Conservation (phyloP, 2,329 filamentous ascomycete species). For the Leptoxyphium fumago region DNA sequence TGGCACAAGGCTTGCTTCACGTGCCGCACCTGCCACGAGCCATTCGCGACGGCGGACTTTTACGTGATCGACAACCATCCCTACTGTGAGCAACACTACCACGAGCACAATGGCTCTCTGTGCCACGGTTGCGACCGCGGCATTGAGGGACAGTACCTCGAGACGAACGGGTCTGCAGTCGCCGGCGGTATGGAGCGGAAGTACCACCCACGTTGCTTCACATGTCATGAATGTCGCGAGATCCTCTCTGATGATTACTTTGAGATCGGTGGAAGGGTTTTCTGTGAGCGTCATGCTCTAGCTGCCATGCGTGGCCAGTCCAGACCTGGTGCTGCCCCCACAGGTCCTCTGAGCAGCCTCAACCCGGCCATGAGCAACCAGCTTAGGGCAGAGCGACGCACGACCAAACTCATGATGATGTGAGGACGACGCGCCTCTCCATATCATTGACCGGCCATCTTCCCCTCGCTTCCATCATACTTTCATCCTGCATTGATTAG, state of each 20-base stretch:
- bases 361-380: constrained; percentile 1
- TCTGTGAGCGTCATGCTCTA: constrained; percentile 77
- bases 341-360: neutral
- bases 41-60: constrained; percentile 78
- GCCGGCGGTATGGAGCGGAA: constrained; percentile 41
- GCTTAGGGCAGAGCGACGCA: constrained; percentile 19
- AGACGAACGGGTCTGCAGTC: constrained; percentile 38
- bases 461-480: too few species aligned
- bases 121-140: constrained; percentile 67
- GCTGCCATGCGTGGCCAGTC: constrained; percentile 17
- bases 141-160: constrained; percentile 87
- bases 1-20: constrained; percentile 95
- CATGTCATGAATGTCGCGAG: constrained; percentile 61
- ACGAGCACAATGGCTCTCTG: constrained; percentile 74
- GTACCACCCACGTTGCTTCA: constrained; percentile 78
- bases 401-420: constrained; percentile 23
- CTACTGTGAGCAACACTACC: constrained; percentile 86
- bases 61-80: constrained; percentile 81
- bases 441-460: too few species aligned
- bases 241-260: constrained; percentile 77
- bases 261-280: constrained; percentile 65
- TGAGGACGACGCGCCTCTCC: constrained; percentile 1
- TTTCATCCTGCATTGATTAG: too few species aligned
- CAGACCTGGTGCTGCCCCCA: constrained; percentile 15
- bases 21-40: constrained; percentile 65